These are phyloP conservation scores for Prinsepia uniflora DNA, from an alignment of 306 rosid genomes.

Conservation along the genomic window DNA sequence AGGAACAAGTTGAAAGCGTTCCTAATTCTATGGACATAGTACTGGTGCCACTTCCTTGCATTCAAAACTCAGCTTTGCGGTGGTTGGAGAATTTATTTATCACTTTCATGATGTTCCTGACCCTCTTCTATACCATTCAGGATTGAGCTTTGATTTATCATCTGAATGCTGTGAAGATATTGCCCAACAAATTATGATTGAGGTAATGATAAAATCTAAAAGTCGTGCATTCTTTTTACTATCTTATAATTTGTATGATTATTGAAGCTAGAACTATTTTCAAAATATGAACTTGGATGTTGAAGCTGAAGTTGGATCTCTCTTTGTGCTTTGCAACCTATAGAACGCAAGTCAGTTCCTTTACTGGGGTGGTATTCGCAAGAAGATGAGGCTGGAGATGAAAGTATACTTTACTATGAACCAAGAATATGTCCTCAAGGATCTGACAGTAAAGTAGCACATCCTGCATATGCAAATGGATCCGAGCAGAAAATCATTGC, in stretches of 20 bases:
- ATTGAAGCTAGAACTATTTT: neutral
- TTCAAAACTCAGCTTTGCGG: slow-evolving; percentile 43
- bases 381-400: slow-evolving; percentile 28
- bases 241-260: neutral
- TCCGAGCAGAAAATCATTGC: neutral
- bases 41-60: slow-evolving; percentile 79
- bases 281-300: neutral
- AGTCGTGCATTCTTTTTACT: neutral
- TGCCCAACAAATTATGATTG: slow-evolving; percentile 32
- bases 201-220: slow-evolving; percentile 47
- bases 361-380: slow-evolving; percentile 2
- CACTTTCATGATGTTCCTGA: slow-evolving; percentile 8
- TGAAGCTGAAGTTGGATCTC: slow-evolving; percentile 17
- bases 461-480: neutral
- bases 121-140: no score
- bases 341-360: slow-evolving; percentile 20
- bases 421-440: neutral
- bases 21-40: slow-evolving; percentile 82
- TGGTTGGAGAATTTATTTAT: slow-evolving; percentile 52
- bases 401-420: slow-evolving; percentile 20
- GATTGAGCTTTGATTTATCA: no score
- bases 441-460: neutral
- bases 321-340: slow-evolving; percentile 20
- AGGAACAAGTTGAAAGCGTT: slow-evolving; percentile 85
- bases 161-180: slow-evolving; percentile 17